Evolutionary conservation across 495 filamentous ascomycete species (phyloP).

Genomic region (Xylaria longipes): DNA sequence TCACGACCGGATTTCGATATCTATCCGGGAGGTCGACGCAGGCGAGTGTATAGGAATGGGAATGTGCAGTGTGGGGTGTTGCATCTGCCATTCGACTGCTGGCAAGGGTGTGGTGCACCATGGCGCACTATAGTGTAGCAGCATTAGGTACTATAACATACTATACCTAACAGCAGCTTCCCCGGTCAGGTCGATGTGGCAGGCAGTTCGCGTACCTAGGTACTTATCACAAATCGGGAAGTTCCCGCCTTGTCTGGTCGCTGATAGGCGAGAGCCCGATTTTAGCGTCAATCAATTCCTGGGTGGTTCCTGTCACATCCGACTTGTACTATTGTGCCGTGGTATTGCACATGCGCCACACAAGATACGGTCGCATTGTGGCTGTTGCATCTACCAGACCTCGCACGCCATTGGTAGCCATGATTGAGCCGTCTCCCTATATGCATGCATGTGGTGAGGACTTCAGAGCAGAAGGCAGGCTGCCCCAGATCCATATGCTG

Average conservation of each 20-base stretch:
- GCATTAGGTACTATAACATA: background rate
- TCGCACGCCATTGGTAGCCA: background rate
- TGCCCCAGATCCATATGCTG: conserved; percentile 10
- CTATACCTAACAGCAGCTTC: background rate
- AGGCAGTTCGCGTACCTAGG: background rate
- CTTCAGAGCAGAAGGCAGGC: conserved; percentile 1
- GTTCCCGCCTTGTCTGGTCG: background rate
- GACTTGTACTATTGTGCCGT: background rate
- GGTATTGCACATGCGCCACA: conserved; percentile 20
- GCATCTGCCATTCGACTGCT: background rate
- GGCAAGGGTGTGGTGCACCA: too few species aligned
- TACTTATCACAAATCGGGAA: conserved; percentile 17
- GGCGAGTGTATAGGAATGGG: background rate
- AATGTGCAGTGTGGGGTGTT: conserved; percentile 25
- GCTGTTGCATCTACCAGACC: conserved; percentile 2
- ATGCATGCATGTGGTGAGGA: conserved; percentile 22
- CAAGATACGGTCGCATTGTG: conserved; percentile 19
- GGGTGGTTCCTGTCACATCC: conserved; percentile 15
- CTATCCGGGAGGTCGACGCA: background rate
- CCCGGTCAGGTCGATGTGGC: background rate
- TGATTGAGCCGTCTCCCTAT: background rate
- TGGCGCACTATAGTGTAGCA: too few species aligned
- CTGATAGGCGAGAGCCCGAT: conserved; percentile 21
- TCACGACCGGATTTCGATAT: conserved; percentile 6
- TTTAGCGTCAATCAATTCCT: background rate